These are phyloP conservation scores for Mycena haematopus DNA, from an alignment of 768 basidiomycete genomes.

Conservation along the genomic window DNA sequence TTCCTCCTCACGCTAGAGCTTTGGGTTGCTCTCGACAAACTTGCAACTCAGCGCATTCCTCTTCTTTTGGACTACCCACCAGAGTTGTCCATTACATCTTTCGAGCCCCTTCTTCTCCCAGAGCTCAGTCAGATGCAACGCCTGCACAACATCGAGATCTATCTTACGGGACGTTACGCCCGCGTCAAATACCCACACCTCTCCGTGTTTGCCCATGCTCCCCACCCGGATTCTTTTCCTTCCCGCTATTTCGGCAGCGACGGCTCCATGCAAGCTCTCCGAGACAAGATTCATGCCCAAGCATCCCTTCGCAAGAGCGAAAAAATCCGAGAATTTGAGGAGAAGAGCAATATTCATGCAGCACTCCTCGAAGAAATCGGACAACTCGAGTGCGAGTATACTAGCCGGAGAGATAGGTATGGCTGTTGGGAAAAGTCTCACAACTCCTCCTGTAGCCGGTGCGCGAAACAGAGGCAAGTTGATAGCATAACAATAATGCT, in stretches of 20 bases:
- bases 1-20: constrained; percentile 53
- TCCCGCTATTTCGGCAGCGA: constrained; percentile 43
- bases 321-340: constrained; percentile 37
- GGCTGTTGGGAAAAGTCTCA: neutral
- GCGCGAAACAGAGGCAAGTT: constrained; percentile 22
- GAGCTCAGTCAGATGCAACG: constrained; percentile 35
- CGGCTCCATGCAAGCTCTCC: constrained; percentile 29
- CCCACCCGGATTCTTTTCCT: constrained; percentile 35
- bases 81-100: constrained; percentile 44
- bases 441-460: constrained; percentile 38
- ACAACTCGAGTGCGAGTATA: constrained; percentile 16
- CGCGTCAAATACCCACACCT: constrained; percentile 15
- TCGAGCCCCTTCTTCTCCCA: constrained; percentile 50
- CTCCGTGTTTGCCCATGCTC: constrained; percentile 42
- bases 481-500: constrained; percentile 37
- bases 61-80: constrained; percentile 53
- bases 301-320: constrained; percentile 31
- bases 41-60: constrained; percentile 42
- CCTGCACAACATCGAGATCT: constrained; percentile 34
- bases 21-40: constrained; percentile 54
- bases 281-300: constrained; percentile 35
- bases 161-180: constrained; percentile 40
- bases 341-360: constrained; percentile 31
- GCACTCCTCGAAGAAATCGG: constrained; percentile 24
- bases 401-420: neutral